Base-by-base conservation (phyloP, 2,329 filamentous ascomycete genomes). In the Lachnellula occidentalis region DNA sequence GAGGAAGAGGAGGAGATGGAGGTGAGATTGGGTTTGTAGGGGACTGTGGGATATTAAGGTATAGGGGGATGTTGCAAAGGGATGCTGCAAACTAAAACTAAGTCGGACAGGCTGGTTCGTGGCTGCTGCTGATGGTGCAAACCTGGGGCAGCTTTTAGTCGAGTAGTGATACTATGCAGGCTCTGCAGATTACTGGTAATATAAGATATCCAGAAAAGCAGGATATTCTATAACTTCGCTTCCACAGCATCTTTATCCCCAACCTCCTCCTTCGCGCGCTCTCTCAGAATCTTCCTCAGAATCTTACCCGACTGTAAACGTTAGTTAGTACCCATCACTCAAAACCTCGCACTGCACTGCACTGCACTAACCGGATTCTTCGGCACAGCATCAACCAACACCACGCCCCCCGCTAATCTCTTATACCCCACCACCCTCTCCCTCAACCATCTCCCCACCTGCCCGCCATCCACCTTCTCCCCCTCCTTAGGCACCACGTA, bases 321-420 rank as follows among this genome's bases (percentile, higher is more conserved):
- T 45, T 2, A 37, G 39, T 22, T 4, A 22, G 5, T 5, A 3
- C 4, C 17, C 3, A 6, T 34, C 11, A 36, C 17, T 9, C 14
- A 8, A 24, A 22, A 7, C 2, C 34, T 8, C 12, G 36, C 4
- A 4, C 36, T n/a, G 2, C 3, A 6, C 2, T 5, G 17, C 5
- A 39, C 5, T 5, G 12, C 41, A 55, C 62, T 58, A 31, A 74
- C 71, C 1, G 82, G 78, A 55, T 86, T 88, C 73, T 88, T 90
- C 11, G 87, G 87, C 34, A 91, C 82, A 15, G 72, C 73, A 34
- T 86, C 79, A 3, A 87, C 73, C 64, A 90, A 88, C 8, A 43
- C 56, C 9, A 91, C 78, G 1, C 87, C 87, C 0, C 88, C 88
- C 8, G 80, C 81, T 55, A 91, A 74, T 67, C 81, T 78, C 72